Evolutionary conservation across 192 early-diverging fungal genomes (phyloP).

Genomic region (Linnemannia schmuckeri): DNA sequence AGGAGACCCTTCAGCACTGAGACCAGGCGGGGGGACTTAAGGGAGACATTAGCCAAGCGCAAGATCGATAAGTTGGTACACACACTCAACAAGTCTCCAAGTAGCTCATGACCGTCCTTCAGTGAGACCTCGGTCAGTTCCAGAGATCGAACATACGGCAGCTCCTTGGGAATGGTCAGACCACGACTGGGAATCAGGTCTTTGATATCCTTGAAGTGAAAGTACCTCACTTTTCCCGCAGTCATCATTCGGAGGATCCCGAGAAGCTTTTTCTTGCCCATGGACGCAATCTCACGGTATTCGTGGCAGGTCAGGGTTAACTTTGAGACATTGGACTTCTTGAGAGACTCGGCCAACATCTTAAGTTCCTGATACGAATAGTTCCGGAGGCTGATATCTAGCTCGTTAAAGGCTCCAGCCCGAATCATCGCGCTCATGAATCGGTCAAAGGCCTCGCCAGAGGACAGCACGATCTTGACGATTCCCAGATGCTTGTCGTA

Average conservation of each 20-base stretch:
- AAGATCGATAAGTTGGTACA: slow-evolving; percentile 28
- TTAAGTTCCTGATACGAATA: slow-evolving; percentile 37
- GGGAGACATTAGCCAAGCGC: slow-evolving; percentile 15
- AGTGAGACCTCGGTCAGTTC: slow-evolving; percentile 34
- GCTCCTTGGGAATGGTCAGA: slow-evolving; percentile 21
- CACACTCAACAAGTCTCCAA: slow-evolving; percentile 18
- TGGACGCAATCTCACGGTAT: slow-evolving; percentile 27
- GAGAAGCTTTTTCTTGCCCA: slow-evolving; percentile 31
- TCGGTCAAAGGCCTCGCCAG: slow-evolving; percentile 16
- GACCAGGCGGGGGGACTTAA: slow-evolving; percentile 12
- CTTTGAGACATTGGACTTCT: slow-evolving; percentile 45
- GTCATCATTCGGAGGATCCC: slow-evolving; percentile 39
- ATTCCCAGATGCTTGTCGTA: slow-evolving; percentile 41
- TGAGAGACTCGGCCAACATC: slow-evolving; percentile 16
- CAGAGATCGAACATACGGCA: slow-evolving; percentile 30
- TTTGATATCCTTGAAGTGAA: slow-evolving; percentile 46
- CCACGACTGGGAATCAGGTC: slow-evolving; percentile 35
- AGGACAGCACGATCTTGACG: slow-evolving; percentile 28
- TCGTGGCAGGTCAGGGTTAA: slow-evolving; percentile 35
- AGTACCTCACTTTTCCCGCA: slow-evolving; percentile 32
- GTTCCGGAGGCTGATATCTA: slow-evolving; percentile 36
- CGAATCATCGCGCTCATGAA: slow-evolving; percentile 42
- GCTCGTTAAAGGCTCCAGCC: slow-evolving; percentile 37
- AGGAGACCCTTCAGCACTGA: slow-evolving; percentile 20
- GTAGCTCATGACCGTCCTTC: slow-evolving; percentile 36